phyloP scores from a whole-genome alignment of 192 early-diverging fungal species.

The Coemansia sp. region DNA sequence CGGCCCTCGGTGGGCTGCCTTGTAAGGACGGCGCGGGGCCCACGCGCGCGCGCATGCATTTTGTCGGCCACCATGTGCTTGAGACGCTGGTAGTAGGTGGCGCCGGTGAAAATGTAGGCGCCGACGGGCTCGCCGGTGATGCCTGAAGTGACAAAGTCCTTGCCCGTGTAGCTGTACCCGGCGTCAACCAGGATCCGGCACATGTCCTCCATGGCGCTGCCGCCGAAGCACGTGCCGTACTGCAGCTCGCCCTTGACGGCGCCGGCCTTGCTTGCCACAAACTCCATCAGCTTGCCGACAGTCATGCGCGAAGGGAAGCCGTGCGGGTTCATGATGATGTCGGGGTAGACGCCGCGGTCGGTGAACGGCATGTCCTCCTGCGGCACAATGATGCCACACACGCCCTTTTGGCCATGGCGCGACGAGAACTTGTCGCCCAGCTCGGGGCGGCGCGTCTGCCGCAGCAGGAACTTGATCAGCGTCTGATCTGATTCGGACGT shows the following conservation, averaged over 20 bases:
- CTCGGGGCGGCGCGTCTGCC: conserved; percentile 93
- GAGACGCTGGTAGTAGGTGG: conserved; percentile 95
- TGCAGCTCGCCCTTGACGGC: conserved; percentile 89
- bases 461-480: conserved; percentile 85
- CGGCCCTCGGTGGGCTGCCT: conserved; percentile 98
- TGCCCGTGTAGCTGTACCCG: conserved; percentile 96
- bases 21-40: conserved; percentile 88
- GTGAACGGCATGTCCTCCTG: conserved; percentile 98
- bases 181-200: conserved; percentile 86
- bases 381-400: conserved; percentile 94
- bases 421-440: conserved; percentile 99
- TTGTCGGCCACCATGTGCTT: conserved; percentile 99
- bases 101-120: conserved; percentile 97
- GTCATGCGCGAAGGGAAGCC: conserved; percentile 99
- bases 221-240: conserved; percentile 96
- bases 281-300: conserved; percentile 98
- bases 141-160: conserved; percentile 93
- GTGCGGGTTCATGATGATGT: conserved; percentile 99
- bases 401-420: conserved; percentile 98
- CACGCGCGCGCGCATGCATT: conserved; percentile 93
- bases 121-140: conserved; percentile 88
- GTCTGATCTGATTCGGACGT: conserved; percentile 91
- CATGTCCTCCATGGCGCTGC: conserved; percentile 96
- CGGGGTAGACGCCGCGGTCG: conserved; percentile 86
- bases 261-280: conserved; percentile 94